Evolutionary conservation across 108 stramenopile species (phyloP).

Genomic region (Cyclotella sp.): DNA sequence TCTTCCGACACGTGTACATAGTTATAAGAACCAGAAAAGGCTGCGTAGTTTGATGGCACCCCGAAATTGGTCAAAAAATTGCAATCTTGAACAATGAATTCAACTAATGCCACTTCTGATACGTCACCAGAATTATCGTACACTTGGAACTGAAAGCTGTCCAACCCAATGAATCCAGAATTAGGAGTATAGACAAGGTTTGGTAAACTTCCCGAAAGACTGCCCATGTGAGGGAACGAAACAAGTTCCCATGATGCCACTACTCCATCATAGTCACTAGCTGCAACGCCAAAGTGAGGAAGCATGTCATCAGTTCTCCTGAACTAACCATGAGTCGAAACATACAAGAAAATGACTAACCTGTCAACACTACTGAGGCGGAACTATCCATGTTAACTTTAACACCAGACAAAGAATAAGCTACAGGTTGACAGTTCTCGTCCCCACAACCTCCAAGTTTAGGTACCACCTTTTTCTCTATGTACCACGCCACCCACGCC

Average conservation of each 20-base stretch:
- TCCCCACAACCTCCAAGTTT: conserved; percentile 29
- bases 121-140: conserved; percentile 15
- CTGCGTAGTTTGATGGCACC: conserved; percentile 18
- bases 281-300: background rate
- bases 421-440: conserved; percentile 2
- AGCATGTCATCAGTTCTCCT: no score
- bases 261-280: conserved; percentile 29
- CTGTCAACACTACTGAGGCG: background rate
- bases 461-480: conserved; percentile 33
- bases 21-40: conserved; percentile 17
- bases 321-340: background rate
- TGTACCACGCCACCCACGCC: conserved; percentile 41
- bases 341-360: background rate
- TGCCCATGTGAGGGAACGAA: conserved; percentile 4
- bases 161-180: conserved; percentile 10
- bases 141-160: conserved; percentile 27
- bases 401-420: background rate
- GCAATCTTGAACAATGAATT: conserved; percentile 22
- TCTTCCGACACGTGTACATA: conserved; percentile 42
- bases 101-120: conserved; percentile 17
- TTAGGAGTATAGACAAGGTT: conserved; percentile 36
- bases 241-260: conserved; percentile 28
- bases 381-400: background rate
- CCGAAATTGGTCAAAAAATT: conserved; percentile 20
- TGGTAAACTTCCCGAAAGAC: conserved; percentile 19